Conservation (phyloP, 1,139 yeast species). For the Hyphopichia fennica region DNA sequence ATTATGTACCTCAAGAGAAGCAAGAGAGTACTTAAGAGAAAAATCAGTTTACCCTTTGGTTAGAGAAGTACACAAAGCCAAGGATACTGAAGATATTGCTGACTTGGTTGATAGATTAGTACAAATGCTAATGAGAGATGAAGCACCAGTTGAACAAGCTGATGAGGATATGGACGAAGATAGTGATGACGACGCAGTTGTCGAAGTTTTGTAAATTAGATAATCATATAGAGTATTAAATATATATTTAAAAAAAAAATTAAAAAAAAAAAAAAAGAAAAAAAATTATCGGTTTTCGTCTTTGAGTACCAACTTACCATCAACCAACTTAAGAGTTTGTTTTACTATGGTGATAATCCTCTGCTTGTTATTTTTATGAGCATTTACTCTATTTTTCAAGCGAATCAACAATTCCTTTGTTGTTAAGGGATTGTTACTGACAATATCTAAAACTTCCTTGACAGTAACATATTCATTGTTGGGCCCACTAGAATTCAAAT, state of each 20-base stretch:
- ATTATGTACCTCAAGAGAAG: constrained; percentile 69
- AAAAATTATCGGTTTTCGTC: constrained; percentile 18
- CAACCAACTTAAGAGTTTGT: constrained; percentile 64
- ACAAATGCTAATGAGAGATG: constrained; percentile 90
- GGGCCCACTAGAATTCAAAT: constrained; percentile 41
- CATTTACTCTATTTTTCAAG: constrained; percentile 62
- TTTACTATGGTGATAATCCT: constrained; percentile 68
- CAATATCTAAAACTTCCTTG: constrained; percentile 66
- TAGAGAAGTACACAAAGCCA: constrained; percentile 77
- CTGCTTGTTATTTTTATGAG: constrained; percentile 68
- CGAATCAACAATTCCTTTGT: constrained; percentile 64
- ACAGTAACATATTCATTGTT: constrained; percentile 56
- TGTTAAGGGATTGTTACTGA: constrained; percentile 62
- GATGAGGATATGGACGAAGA: constrained; percentile 25
- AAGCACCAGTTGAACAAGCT: constrained; percentile 43
- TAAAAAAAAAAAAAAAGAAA: background rate
- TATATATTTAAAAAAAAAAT: background rate
- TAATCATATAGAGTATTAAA: background rate
- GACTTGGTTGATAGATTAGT: constrained; percentile 77
- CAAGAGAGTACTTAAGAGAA: constrained; percentile 73
- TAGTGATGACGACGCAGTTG: constrained; percentile 44
- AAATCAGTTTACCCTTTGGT: constrained; percentile 82
- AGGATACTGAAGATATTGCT: constrained; percentile 60
- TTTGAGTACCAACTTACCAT: constrained; percentile 64
- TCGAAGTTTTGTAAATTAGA: constrained; percentile 46